Evolutionary conservation across 2,329 filamentous ascomycete genomes (phyloP), one percentile per base, ranked within the genome.

Genomic region (Westerdykella sp.): DNA sequence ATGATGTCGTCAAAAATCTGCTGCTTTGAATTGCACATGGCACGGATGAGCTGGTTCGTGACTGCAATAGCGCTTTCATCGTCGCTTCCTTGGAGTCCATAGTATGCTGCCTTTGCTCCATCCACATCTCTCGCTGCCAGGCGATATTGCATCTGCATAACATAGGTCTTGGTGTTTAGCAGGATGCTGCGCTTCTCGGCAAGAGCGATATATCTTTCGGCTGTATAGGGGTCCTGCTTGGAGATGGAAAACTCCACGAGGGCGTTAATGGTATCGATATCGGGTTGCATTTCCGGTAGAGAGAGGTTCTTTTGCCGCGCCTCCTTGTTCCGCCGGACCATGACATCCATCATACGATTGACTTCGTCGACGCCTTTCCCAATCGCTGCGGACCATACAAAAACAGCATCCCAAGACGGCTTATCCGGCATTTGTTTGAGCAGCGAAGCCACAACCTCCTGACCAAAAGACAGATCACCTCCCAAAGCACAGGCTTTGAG

Each of bases 101-200:
- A 74, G 64, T 84, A 91, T 4, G 84, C 77, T 7, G 73, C 73
- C 45, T 78, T 75, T 2, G 85, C 85, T 6, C 83, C 85, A 28
- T 81, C 76, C 13, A 93, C 66, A 62, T 96, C 85, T 2, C 80
- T 77, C 4, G 83, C 79, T 31, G 79, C 77, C n/a, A 95, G 73
- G 11, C 83, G 80, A 55, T 93, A 85, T 44, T 84, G 77, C 54
- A 97, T 78, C 58, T 89, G 81, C 40, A 94, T 73, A 37, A 87
- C 74, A 52, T 79, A 83, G 0, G 89, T 94, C 39, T 75, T 73
- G 10, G 79, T 76, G 60, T 95, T 79, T 0, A 85, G 79, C 40
- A 73, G 63, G 16, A 95, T 77, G 4, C 76, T 77, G 55, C 81
- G 77, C 55, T 83, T 80, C 36, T 77, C 63, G 2, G 82, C 81